These are phyloP conservation scores for Phyllosticta citribraziliensis DNA, from an alignment of 2,329 filamentous ascomycete species.

Conservation along the genomic window DNA sequence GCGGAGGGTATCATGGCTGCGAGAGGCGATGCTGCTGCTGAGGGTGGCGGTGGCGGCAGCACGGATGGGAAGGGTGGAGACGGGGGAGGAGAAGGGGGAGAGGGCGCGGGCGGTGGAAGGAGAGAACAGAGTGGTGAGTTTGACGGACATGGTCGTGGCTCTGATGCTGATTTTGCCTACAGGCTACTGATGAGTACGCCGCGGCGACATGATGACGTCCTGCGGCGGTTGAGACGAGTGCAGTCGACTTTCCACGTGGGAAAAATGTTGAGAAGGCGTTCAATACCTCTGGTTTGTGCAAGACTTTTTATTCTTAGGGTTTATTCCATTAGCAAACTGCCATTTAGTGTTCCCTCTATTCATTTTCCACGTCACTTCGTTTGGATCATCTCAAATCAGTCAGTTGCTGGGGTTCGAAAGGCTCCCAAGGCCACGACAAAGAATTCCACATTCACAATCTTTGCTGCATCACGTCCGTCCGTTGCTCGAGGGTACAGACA, in stretches of 20 bases:
- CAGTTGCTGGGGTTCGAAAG: background rate
- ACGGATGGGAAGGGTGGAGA: slow-evolving; percentile 18
- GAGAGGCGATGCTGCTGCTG: slow-evolving; percentile 19
- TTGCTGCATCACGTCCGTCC: too few relatives aligned
- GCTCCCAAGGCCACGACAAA: too few relatives aligned
- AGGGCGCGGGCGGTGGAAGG: background rate
- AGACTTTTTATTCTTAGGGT: background rate
- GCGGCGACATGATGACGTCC: background rate
- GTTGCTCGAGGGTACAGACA: too few relatives aligned
- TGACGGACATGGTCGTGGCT: background rate
- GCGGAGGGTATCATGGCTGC: slow-evolving; percentile 53
- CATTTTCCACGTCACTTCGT: background rate
- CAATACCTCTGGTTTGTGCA: background rate
- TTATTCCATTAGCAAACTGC: background rate
- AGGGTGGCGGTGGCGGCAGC: slow-evolving; percentile 19
- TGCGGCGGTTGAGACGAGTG: background rate
- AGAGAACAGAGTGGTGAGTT: slow-evolving; percentile 8
- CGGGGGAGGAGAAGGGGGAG: slow-evolving; percentile 30
- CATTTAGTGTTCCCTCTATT: background rate
- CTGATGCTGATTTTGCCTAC: background rate
- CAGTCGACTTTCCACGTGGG: background rate
- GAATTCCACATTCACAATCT: too few relatives aligned
- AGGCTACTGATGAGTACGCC: background rate
- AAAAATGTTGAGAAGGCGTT: background rate
- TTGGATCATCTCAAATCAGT: background rate